phyloP scores from a whole-genome alignment of 768 basidiomycete species.

The Naganishia antarctica region DNA sequence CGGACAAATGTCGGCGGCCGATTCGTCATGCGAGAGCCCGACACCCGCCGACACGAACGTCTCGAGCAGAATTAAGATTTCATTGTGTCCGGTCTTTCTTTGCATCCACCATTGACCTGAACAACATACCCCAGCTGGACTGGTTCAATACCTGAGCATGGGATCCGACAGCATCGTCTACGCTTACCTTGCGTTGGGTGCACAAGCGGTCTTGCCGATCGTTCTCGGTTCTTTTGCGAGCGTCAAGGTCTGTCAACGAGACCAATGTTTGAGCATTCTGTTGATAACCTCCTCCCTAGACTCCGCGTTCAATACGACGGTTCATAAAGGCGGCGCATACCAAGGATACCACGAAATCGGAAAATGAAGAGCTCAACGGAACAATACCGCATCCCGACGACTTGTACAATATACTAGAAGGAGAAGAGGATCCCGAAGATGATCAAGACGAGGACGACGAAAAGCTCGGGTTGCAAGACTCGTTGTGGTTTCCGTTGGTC shows the following conservation, averaged over 20 bases:
- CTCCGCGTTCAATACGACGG: conserved; percentile 28
- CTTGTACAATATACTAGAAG: neutral
- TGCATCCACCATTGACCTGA: too few relatives aligned
- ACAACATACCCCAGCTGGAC: conserved; percentile 1
- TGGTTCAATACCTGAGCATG: neutral
- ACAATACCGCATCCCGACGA: conserved; percentile 18
- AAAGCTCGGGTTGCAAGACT: conserved; percentile 46
- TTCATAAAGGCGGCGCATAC: neutral
- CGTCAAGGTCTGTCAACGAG: conserved; percentile 38
- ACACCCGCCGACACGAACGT: too few relatives aligned
- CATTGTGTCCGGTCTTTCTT: too few relatives aligned
- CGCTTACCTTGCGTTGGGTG: conserved; percentile 35
- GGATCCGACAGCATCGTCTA: conserved; percentile 10
- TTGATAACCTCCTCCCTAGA: conserved; percentile 20
- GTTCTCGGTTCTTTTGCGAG: conserved; percentile 45
- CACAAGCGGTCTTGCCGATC: conserved; percentile 44
- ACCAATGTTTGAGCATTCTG: neutral
- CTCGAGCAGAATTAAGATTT: too few relatives aligned
- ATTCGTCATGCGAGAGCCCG: too few relatives aligned
- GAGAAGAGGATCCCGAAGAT: conserved; percentile 31
- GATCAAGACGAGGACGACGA: conserved; percentile 61
- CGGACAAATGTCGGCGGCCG: conserved; percentile 3
- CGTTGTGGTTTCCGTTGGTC: conserved; percentile 47
- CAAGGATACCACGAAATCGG: neutral
- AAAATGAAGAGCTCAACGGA: neutral